Conservation (phyloP, 495 filamentous ascomycete species). For the Talaromyces liani region DNA sequence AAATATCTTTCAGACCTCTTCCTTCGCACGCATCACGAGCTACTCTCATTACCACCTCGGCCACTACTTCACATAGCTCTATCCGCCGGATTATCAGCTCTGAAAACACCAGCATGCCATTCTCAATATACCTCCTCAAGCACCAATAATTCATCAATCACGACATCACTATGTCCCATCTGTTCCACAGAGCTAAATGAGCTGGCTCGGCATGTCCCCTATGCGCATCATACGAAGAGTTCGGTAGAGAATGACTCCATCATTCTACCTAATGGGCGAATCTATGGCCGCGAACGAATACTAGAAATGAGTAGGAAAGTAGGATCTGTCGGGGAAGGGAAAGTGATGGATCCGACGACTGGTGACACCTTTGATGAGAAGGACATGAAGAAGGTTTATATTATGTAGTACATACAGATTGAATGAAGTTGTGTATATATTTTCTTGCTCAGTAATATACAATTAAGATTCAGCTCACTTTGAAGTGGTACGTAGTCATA, state of each 20-base stretch:
- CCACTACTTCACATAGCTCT: constrained; percentile 91
- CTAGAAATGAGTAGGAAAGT: constrained; percentile 67
- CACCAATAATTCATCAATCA: constrained; percentile 50
- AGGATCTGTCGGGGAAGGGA: constrained; percentile 38
- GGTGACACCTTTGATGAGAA: constrained; percentile 54
- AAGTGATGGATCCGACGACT: constrained; percentile 77
- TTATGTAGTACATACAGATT: constrained; percentile 42
- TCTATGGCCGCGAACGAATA: constrained; percentile 73
- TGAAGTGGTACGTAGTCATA: background rate
- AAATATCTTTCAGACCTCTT: constrained; percentile 71
- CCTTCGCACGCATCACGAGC: constrained; percentile 74
- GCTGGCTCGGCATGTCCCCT: constrained; percentile 79
- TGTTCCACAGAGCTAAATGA: constrained; percentile 92
- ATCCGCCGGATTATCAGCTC: constrained; percentile 82
- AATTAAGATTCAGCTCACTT: background rate
- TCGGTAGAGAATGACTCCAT: constrained; percentile 81
- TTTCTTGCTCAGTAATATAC: background rate
- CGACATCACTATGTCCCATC: constrained; percentile 78
- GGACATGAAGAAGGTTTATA: constrained; percentile 82
- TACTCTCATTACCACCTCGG: constrained; percentile 72
- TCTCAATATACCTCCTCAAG: constrained; percentile 52
- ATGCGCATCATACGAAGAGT: constrained; percentile 90
- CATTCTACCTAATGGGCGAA: constrained; percentile 76
- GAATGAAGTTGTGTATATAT: background rate
- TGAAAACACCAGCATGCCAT: constrained; percentile 95